A percentile compares a stretch with the other conserved stretches of the same genome.
phyloP scores from a whole-genome alignment of 371 early-diverging fungal species.

The Rhizopus delemar region DNA sequence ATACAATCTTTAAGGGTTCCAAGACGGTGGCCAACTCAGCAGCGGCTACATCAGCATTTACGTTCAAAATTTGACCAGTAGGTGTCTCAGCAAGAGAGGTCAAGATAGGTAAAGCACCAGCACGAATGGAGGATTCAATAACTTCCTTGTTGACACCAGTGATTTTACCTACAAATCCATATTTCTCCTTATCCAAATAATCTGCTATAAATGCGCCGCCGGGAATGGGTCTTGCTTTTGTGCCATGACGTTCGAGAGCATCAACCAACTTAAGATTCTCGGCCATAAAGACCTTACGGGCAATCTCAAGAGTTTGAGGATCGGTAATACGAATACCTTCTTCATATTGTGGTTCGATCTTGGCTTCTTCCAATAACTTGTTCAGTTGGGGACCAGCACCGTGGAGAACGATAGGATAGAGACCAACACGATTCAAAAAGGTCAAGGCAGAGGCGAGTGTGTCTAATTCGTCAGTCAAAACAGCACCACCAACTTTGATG shows the following conservation, averaged over 20 bases:
- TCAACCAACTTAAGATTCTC: conserved; percentile 95
- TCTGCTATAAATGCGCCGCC: conserved; percentile 95
- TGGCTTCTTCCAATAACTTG: conserved; percentile 79
- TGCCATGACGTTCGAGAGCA: conserved; percentile 92
- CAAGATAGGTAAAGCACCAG: conserved; percentile 93
- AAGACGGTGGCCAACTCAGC: conserved; percentile 93
- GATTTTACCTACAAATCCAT: conserved; percentile 91
- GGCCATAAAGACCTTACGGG: conserved; percentile 85
- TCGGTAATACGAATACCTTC: conserved; percentile 97
- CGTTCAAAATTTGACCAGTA: conserved; percentile 94
- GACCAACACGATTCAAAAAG: conserved; percentile 93
- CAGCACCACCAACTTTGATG: conserved; percentile 98
- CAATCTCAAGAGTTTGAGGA: conserved; percentile 86
- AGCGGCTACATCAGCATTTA: conserved; percentile 97
- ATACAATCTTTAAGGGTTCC: conserved; percentile 95
- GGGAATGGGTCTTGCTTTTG: conserved; percentile 90
- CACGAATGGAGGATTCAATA: conserved; percentile 87
- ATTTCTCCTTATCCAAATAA: conserved; percentile 89
- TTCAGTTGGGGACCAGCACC: conserved; percentile 98
- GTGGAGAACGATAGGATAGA: conserved; percentile 96
- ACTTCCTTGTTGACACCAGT: conserved; percentile 86
- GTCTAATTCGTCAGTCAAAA: conserved; percentile 91
- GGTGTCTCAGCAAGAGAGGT: conserved; percentile 95
- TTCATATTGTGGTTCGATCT: conserved; percentile 88
- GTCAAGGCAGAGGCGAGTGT: conserved; percentile 93